phyloP scores from a whole-genome alignment of 202 grass and related monocot genomes.

The Zoysia matrella region DNA sequence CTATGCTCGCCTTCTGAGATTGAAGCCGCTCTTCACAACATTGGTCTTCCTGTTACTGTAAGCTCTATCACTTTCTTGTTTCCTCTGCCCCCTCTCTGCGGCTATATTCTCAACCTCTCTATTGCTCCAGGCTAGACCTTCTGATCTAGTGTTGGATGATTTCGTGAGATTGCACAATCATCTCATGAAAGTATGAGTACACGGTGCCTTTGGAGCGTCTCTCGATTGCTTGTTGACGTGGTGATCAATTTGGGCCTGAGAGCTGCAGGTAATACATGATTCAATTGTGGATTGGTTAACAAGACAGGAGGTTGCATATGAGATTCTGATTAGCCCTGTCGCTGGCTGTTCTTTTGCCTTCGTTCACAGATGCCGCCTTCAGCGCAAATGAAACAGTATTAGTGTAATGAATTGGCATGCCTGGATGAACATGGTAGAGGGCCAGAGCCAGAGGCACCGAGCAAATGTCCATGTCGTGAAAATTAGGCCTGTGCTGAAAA shows the following conservation, averaged over 20 bases:
- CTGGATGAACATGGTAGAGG: conserved; percentile 4
- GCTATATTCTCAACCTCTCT: not conserved
- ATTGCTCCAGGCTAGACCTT: conserved; percentile 83
- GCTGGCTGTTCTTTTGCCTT: not conserved
- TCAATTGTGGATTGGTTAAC: not conserved
- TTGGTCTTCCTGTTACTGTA: conserved; percentile 84
- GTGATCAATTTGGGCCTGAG: not conserved
- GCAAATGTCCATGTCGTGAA: not conserved
- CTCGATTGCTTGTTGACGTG: conserved; percentile 3
- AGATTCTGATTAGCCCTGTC: conserved; percentile 12
- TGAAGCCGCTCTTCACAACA: conserved; percentile 62
- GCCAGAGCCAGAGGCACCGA: no score
- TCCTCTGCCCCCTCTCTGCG: not conserved
- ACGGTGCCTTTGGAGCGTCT: not conserved
- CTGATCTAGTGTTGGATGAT: conserved; percentile 75
- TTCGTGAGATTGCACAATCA: conserved; percentile 91
- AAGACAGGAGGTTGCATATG: conserved; percentile 1
- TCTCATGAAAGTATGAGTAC: conserved; percentile 55
- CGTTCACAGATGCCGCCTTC: not conserved
- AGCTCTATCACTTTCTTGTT: not conserved
- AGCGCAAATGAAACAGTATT: not conserved
- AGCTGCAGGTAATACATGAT: conserved; percentile 14
- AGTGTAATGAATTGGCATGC: not conserved
- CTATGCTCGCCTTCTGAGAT: conserved; percentile 69
- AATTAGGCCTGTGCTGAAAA: conserved; percentile 1